A percentile compares a stretch with the other conserved stretches of the same genome.
phyloP scores from a whole-genome alignment of 202 grass and related monocot genomes.

The Sporobolus alterniflorus region DNA sequence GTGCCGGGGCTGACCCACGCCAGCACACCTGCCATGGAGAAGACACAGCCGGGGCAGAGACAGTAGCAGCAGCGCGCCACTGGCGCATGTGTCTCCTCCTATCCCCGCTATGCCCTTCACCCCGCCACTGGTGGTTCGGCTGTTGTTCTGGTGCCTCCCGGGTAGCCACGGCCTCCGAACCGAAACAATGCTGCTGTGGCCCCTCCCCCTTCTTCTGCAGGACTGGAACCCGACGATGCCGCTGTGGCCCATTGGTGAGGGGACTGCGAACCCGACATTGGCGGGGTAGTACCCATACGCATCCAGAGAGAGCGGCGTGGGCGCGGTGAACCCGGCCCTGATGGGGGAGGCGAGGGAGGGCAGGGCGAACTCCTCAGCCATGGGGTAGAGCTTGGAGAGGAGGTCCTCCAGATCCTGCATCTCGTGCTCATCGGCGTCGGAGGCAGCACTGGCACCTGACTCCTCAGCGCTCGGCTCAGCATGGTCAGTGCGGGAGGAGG shows the following conservation, averaged over 20 bases:
- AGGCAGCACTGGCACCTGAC: too few species aligned
- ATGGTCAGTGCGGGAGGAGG: constrained; percentile 26
- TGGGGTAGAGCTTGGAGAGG: constrained; percentile 98
- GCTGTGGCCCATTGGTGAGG: constrained; percentile 42
- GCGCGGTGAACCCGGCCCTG: neutral
- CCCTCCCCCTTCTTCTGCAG: constrained; percentile 70
- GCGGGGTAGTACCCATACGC: constrained; percentile 27
- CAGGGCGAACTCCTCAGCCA: constrained; percentile 98
- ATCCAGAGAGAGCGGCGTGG: constrained; percentile 21
- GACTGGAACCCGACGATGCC: constrained; percentile 61
- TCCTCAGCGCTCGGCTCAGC: constrained; percentile 3
- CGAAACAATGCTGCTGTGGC: too few species aligned
- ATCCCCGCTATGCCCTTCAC: too few species aligned
- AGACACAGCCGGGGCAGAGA: too few species aligned
- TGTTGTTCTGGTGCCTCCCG: constrained; percentile 76
- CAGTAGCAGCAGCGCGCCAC: too few species aligned
- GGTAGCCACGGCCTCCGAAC: constrained; percentile 41
- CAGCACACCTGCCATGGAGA: too few species aligned
- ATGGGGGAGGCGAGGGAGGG: constrained; percentile 54
- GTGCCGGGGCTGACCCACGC: constrained; percentile 57
- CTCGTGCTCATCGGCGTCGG: constrained; percentile 77
- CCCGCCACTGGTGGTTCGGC: constrained; percentile 86
- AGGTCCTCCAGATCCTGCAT: constrained; percentile 99
- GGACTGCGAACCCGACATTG: constrained; percentile 22
- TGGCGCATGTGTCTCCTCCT: too few species aligned